Percentiles rank a stretch among this genome's conserved stretches.
These are phyloP conservation scores for Penicillium sp. DNA, from an alignment of 2,329 filamentous ascomycete genomes.

Conservation along the genomic window DNA sequence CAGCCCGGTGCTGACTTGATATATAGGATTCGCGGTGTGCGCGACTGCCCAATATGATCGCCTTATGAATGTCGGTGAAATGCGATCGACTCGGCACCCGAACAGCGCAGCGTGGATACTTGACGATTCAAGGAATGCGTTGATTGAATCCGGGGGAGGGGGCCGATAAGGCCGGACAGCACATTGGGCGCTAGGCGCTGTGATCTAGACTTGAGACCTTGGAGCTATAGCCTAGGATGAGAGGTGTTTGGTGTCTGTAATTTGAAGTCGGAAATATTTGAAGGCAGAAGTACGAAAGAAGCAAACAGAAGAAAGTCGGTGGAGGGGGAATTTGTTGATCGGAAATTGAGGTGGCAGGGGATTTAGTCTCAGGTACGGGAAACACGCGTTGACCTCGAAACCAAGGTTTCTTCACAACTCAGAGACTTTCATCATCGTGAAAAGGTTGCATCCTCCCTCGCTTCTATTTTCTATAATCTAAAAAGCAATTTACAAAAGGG, in stretches of 20 bases:
- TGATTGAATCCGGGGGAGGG: constrained; percentile 3
- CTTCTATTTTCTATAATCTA: not conserved
- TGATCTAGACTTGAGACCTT: not conserved
- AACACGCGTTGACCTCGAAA: not conserved
- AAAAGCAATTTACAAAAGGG: constrained; percentile 61
- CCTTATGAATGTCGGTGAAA: not conserved
- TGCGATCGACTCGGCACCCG: not conserved
- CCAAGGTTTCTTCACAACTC: not conserved
- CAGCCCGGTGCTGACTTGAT: not conserved
- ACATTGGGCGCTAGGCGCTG: constrained; percentile 23
- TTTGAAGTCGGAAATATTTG: not conserved
- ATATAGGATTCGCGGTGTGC: constrained; percentile 1
- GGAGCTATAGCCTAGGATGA: not conserved
- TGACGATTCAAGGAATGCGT: constrained; percentile 1
- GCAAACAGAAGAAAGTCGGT: not conserved
- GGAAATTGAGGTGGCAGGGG: constrained; percentile 31
- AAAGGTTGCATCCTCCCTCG: not conserved
- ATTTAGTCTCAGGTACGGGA: not conserved
- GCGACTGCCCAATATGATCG: constrained; percentile 6
- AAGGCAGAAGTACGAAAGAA: not conserved
- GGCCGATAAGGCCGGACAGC: constrained; percentile 20
- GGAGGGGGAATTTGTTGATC: constrained; percentile 18
- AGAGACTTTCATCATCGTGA: not conserved
- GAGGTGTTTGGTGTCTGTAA: no score
- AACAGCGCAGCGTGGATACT: not conserved